Conservation (phyloP, 495 filamentous ascomycete genomes). For the Bacidia gigantensis region DNA sequence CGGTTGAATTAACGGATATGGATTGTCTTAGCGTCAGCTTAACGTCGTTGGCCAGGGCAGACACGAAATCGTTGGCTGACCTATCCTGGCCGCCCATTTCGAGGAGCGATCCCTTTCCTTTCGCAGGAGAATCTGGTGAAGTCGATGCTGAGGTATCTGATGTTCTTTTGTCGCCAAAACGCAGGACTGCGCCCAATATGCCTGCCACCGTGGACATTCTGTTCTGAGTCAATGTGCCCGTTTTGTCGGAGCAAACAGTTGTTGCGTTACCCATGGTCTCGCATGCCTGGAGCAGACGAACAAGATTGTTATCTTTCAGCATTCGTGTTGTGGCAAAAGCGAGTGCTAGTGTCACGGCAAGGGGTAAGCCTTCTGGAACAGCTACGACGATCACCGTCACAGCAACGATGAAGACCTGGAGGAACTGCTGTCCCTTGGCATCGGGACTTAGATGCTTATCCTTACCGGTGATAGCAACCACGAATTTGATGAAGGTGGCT, state of each 20-base stretch:
- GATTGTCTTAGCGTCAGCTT: conserved; percentile 58
- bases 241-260: conserved; percentile 94
- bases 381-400: conserved; percentile 94
- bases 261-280: conserved; percentile 99
- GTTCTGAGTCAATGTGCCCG: conserved; percentile 86
- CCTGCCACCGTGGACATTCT: conserved; percentile 81
- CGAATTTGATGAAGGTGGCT: conserved; percentile 86
- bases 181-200: conserved; percentile 52
- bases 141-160: conserved; percentile 17
- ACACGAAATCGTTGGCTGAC: conserved; percentile 45
- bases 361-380: conserved; percentile 82
- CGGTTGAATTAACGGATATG: conserved; percentile 75
- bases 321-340: conserved; percentile 92
- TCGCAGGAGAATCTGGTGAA: conserved; percentile 16
- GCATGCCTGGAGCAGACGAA: conserved; percentile 80
- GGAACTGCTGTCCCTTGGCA: conserved; percentile 73
- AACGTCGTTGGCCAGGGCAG: conserved; percentile 39
- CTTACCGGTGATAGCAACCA: conserved; percentile 46
- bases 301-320: conserved; percentile 90
- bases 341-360: conserved; percentile 85
- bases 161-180: conserved; percentile 49
- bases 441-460: conserved; percentile 16
- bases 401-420: conserved; percentile 87
- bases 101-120: conserved; percentile 9
- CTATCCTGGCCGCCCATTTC: conserved; percentile 26